These are phyloP conservation scores for Aspergillus ustus DNA, from an alignment of 2,329 filamentous ascomycete genomes.

Conservation along the genomic window DNA sequence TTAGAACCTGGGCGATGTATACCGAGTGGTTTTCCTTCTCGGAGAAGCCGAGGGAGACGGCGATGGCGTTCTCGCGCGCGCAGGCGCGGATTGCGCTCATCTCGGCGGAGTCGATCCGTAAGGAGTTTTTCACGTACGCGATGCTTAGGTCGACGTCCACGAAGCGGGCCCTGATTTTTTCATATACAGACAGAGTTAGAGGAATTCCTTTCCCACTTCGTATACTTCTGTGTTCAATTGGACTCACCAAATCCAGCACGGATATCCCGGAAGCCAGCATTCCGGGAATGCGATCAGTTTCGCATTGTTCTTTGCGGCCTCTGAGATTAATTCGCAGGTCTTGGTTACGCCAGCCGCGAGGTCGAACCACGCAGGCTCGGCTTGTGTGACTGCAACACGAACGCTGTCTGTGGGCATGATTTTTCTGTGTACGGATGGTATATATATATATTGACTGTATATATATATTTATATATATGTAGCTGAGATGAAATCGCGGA, in stretches of 20 bases:
- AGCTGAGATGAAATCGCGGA: no score
- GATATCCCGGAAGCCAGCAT: constrained; percentile 61
- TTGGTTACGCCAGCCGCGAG: constrained; percentile 60
- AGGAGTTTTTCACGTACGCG: constrained; percentile 40
- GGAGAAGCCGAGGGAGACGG: constrained; percentile 52
- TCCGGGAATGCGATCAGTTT: constrained; percentile 62
- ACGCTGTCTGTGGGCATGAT: not conserved
- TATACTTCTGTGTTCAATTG: no score
- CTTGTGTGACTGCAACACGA: constrained; percentile 44
- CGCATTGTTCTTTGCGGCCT: constrained; percentile 59
- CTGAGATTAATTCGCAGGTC: constrained; percentile 60
- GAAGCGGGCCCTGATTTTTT: constrained; percentile 37
- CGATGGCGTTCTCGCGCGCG: constrained; percentile 45
- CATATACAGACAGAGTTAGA: no score
- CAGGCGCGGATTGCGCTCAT: constrained; percentile 43
- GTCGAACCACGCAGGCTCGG: constrained; percentile 66
- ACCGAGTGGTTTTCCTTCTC: constrained; percentile 43
- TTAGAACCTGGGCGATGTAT: constrained; percentile 55
- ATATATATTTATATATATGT: no score
- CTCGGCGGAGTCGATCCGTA: constrained; percentile 35
- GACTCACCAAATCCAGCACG: constrained; percentile 53
- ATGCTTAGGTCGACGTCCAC: constrained; percentile 37
- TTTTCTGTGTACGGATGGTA: no score
- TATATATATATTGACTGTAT: no score
- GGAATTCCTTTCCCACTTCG: no score